Percentiles rank a stretch among this genome's conserved stretches.
phyloP scores from a whole-genome alignment of 1,284 basidiomycete species.

The Cryptococcus hybrid region DNA sequence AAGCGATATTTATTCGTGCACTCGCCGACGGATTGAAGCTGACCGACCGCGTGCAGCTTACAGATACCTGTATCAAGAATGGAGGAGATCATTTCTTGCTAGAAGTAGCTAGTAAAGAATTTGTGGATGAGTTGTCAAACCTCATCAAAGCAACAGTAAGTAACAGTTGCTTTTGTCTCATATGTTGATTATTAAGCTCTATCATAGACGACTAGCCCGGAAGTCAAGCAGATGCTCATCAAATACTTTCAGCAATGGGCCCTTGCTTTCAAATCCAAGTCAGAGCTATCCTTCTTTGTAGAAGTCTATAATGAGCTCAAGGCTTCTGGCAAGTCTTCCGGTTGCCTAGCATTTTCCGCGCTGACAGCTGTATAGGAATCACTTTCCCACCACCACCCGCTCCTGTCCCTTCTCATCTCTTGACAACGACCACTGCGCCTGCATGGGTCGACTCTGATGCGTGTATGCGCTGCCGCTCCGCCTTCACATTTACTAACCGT shows the following conservation, averaged over 20 bases:
- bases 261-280: constrained; percentile 79
- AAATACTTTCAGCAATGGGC: constrained; percentile 90
- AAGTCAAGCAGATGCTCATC: constrained; percentile 80
- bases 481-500: constrained; percentile 93
- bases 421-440: constrained; percentile 59
- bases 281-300: constrained; percentile 68
- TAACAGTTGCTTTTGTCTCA: neutral
- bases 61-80: constrained; percentile 96
- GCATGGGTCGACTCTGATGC: constrained; percentile 97
- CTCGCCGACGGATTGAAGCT: neutral
- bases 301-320: constrained; percentile 77
- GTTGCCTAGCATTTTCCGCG: neutral
- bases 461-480: constrained; percentile 86
- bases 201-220: constrained; percentile 62
- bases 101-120: constrained; percentile 82
- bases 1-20: constrained; percentile 44
- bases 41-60: constrained; percentile 57
- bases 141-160: constrained; percentile 52
- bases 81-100: constrained; percentile 87
- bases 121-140: constrained; percentile 71
- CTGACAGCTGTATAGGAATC: no score
- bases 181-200: neutral
- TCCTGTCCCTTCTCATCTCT: constrained; percentile 33
- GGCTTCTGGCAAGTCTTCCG: constrained; percentile 63
- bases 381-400: constrained; percentile 47